Base-by-base conservation (phyloP, 164 flowering plant species). In the Santalum album region DNA sequence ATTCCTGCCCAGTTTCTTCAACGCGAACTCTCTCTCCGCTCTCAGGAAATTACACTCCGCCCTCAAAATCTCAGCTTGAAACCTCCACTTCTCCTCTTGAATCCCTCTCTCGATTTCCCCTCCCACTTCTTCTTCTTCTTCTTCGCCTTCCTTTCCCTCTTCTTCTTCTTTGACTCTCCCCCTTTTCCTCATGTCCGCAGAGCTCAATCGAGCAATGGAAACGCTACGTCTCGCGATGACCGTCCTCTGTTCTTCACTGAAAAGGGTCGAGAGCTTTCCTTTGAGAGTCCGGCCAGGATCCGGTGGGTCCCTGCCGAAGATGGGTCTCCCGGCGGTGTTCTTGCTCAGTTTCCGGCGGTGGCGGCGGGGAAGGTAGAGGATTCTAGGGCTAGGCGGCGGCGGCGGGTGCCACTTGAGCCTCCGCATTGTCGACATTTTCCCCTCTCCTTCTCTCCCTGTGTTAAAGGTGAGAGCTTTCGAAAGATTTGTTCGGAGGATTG, bases 1-100 rank as follows among this genome's bases (percentile, higher is more conserved):
- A 60, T 69, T 74, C 66, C 68, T 61, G 62, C 79, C 88, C 74
- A 81, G 7, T 58, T 87, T 85, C 79, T 74, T 80, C 62, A 74
- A 51, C 18, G 85, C 86, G 24, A 85, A 48, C 52, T 82, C 86
- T 48, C 82, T 82, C 58, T 90, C 91, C 82, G 75, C 73, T 65
- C 98, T 76, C 70, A 90, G 56, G 59, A 87, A 66, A 56, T 78
- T 75, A 56, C 97, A 90, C 58, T 87, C 95, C 4, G 95, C 95
- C 56, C 95, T 76, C 63, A 90, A 68, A 53, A 85, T 78, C 75
- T 90, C 97, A 10, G 86, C 81, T 53, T 87, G 91, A 60, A 87
- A 78, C 72, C 66, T 72, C 87, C 91, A 82, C 46, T 72, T 70
- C 63, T 77, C 86, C 29, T 68, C 81, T 20, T 27, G 71, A 6